phyloP scores from a whole-genome alignment of 1,284 basidiomycete genomes.

The Hymenochaete sp. region DNA sequence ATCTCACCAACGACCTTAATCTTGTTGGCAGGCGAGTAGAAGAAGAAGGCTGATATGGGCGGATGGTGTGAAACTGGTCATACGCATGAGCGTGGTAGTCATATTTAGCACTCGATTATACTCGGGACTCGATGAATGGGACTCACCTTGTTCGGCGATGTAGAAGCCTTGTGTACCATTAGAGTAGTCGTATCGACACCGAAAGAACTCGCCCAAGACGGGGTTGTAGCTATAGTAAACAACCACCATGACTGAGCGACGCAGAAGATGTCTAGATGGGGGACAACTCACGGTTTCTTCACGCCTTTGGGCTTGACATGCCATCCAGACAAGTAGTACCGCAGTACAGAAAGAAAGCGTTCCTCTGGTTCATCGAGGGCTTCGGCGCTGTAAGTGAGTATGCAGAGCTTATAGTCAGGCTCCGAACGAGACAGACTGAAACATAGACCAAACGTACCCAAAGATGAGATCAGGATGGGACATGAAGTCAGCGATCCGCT shows the following conservation, averaged over 20 bases:
- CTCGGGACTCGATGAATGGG: background rate
- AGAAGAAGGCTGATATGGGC: conserved; percentile 95
- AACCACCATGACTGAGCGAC: background rate
- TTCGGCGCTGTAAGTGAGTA: conserved; percentile 52
- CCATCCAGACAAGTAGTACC: conserved; percentile 98
- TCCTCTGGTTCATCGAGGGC: conserved; percentile 75
- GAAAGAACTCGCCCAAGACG: conserved; percentile 94
- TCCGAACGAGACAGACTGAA: background rate
- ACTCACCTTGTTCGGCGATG: conserved; percentile 87
- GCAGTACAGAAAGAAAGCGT: conserved; percentile 84
- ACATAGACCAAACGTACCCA: conserved; percentile 54
- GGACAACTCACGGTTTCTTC: conserved; percentile 83
- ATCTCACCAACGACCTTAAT: conserved; percentile 86
- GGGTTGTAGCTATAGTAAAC: conserved; percentile 76
- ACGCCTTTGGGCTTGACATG: conserved; percentile 99
- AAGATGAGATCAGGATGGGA: conserved; percentile 97
- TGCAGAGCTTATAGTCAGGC: background rate
- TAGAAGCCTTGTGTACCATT: conserved; percentile 93
- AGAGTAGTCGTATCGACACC: conserved; percentile 89
- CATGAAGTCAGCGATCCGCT: conserved; percentile 98
- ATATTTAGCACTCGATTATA: conserved; percentile 1
- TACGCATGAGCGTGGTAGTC: background rate
- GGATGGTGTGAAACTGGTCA: conserved; percentile 82
- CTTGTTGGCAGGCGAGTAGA: conserved; percentile 87
- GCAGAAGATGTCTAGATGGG: background rate